These are phyloP conservation scores for Vitis labrusca DNA, from an alignment of 164 flowering plant genomes.

Conservation along the genomic window DNA sequence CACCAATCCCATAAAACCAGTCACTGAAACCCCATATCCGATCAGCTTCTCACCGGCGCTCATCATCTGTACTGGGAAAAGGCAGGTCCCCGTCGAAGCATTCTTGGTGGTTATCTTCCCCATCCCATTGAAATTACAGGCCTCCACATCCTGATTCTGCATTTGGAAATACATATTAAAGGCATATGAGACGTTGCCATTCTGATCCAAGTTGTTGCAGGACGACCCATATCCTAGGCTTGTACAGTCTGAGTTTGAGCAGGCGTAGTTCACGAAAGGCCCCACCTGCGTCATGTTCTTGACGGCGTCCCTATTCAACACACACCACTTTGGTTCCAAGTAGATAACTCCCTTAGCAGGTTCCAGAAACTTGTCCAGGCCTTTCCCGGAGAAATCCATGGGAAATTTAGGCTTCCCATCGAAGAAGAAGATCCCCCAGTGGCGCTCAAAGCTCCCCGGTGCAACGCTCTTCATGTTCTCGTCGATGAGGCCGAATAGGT, in stretches of 20 bases:
- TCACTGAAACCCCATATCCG: background rate
- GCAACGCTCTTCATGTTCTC: conserved; percentile 52
- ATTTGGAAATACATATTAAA: conserved; percentile 48
- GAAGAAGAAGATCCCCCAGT: conserved; percentile 60
- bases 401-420: conserved; percentile 60
- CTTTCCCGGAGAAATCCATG: conserved; percentile 41
- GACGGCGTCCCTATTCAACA: conserved; percentile 14
- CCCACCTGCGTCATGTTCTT: conserved; percentile 3
- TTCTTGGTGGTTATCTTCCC: conserved; percentile 34
- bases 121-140: conserved; percentile 42
- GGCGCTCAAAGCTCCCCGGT: conserved; percentile 59
- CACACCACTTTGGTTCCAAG: conserved; percentile 39
- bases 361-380: conserved; percentile 21
- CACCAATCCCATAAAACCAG: background rate
- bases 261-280: conserved; percentile 27
- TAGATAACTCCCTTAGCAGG: conserved; percentile 43
- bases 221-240: conserved; percentile 32
- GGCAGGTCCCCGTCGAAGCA: conserved; percentile 42
- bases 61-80: conserved; percentile 68
- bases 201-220: conserved; percentile 26
- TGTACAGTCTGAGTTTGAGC: conserved; percentile 40
- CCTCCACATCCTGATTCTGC: conserved; percentile 31
- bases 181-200: conserved; percentile 40
- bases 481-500: conserved; percentile 48
- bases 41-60: conserved; percentile 29